Evolutionary conservation across 495 filamentous ascomycete genomes (phyloP).

Genomic region (Penicillium waksmanii): DNA sequence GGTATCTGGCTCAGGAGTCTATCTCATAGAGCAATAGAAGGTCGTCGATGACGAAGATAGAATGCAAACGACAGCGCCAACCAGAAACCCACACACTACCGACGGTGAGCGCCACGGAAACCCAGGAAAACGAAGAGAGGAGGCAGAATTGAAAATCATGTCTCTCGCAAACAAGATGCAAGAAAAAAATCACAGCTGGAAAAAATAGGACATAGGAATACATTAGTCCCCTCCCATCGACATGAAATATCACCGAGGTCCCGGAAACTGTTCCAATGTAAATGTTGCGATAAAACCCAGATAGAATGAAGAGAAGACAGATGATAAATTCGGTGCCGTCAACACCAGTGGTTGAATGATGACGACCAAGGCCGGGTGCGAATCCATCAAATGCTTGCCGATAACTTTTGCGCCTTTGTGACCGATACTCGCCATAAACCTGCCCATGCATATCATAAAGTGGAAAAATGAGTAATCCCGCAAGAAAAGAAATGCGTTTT

Average conservation of each 20-base stretch:
- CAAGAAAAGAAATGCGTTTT: slow-evolving; percentile 45
- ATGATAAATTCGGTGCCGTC: slow-evolving; percentile 24
- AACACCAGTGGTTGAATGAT: slow-evolving; percentile 13
- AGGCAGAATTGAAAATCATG: slow-evolving; percentile 18
- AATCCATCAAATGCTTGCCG: slow-evolving; percentile 26
- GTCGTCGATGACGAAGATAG: slow-evolving; percentile 34
- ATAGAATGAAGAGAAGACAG: slow-evolving; percentile 35
- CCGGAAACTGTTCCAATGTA: slow-evolving; percentile 29
- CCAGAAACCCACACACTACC: slow-evolving; percentile 46
- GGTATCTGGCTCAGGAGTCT: slow-evolving; percentile 54
- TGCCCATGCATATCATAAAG: slow-evolving; percentile 55
- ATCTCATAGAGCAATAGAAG: slow-evolving; percentile 45
- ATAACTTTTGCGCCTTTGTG: slow-evolving; percentile 48
- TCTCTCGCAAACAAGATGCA: slow-evolving; percentile 33
- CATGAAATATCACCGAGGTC: slow-evolving; percentile 33
- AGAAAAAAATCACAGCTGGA: slow-evolving; percentile 29
- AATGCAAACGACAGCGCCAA: slow-evolving; percentile 48
- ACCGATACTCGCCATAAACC: slow-evolving; percentile 52
- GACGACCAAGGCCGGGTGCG: slow-evolving; percentile 6
- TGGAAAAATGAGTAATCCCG: slow-evolving; percentile 38
- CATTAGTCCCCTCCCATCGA: slow-evolving; percentile 34
- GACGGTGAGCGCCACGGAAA: slow-evolving; percentile 31
- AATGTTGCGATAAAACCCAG: slow-evolving; percentile 27
- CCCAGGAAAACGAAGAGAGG: slow-evolving; percentile 11
- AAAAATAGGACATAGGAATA: slow-evolving; percentile 37